phyloP scores from a whole-genome alignment of 2,329 filamentous ascomycete genomes.

The Aspergillus piperis region DNA sequence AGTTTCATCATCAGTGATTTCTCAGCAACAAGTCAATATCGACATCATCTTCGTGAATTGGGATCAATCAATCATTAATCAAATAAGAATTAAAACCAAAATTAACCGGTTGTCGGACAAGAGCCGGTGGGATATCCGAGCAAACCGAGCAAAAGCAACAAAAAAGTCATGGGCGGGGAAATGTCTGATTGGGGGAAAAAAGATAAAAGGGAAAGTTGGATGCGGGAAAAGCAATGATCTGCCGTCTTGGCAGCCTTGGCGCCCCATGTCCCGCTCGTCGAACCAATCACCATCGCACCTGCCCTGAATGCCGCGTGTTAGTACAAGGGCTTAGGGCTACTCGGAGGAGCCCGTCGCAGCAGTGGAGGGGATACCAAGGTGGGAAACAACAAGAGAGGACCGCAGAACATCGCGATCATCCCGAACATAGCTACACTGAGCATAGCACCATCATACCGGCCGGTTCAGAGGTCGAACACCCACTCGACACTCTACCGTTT shows the following conservation, averaged over 20 bases:
- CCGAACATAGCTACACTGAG: neutral
- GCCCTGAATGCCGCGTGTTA: neutral
- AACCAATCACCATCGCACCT: neutral
- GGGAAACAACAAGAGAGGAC: neutral
- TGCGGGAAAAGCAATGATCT: constrained; percentile 3
- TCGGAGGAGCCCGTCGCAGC: neutral
- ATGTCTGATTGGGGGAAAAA: neutral
- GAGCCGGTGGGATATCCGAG: neutral
- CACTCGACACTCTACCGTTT: neutral
- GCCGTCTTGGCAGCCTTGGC: neutral
- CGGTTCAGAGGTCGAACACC: neutral
- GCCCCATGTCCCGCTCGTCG: neutral
- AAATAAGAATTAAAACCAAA: neutral
- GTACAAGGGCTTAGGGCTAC: neutral
- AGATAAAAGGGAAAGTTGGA: neutral
- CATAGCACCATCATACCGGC: neutral
- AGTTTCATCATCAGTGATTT: neutral
- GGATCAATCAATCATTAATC: neutral
- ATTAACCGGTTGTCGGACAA: neutral
- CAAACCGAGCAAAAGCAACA: neutral
- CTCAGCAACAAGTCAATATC: neutral
- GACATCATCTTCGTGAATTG: no score
- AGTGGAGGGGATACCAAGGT: neutral
- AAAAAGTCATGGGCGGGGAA: neutral
- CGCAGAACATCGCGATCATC: neutral